Conservation (phyloP, 129 eudicot species). For the Flaveria trinervia region DNA sequence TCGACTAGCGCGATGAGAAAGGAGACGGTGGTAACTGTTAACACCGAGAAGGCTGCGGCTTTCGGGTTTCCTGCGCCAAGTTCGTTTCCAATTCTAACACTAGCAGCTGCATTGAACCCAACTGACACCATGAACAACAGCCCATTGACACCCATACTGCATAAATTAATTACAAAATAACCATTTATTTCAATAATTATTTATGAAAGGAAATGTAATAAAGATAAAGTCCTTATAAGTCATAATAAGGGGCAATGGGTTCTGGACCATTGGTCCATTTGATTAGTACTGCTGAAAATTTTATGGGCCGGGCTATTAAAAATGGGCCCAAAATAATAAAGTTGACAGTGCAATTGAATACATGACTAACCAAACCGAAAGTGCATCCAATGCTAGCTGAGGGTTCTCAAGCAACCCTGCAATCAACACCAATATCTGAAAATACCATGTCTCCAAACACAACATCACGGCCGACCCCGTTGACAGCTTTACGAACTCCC, state of each 20-base stretch:
- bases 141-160: constrained; percentile 65
- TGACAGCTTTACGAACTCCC: constrained; percentile 69
- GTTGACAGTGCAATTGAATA: no score
- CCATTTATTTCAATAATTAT: background rate
- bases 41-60: constrained; percentile 78
- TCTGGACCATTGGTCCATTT: background rate
- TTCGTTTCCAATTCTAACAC: constrained; percentile 93
- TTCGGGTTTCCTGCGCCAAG: constrained; percentile 85
- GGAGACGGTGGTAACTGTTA: constrained; percentile 55
- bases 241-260: background rate
- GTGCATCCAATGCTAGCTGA: constrained; percentile 65
- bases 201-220: background rate
- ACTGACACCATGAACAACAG: constrained; percentile 66
- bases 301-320: background rate
- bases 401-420: constrained; percentile 69
- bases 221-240: background rate
- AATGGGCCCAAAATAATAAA: background rate
- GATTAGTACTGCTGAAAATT: background rate
- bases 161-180: constrained; percentile 10
- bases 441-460: constrained; percentile 80
- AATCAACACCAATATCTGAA: constrained; percentile 60
- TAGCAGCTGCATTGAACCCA: constrained; percentile 90
- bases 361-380: constrained; percentile 58
- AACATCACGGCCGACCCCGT: constrained; percentile 80
- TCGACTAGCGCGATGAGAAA: constrained; percentile 51